Evolutionary conservation across 768 basidiomycete genomes (phyloP).

Genomic region (Dentipellis fragilis): DNA sequence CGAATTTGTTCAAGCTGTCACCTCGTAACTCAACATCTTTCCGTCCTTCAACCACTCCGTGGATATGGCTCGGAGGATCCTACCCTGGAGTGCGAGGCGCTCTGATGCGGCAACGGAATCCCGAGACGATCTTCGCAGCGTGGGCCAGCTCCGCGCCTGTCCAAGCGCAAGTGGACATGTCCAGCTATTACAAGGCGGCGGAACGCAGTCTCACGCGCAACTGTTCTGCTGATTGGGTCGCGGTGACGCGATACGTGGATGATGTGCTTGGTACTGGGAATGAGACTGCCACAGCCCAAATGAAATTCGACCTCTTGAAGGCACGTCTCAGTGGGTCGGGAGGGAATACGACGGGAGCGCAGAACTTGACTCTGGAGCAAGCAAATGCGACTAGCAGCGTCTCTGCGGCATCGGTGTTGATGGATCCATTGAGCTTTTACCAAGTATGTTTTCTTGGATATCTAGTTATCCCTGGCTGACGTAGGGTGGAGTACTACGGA

Average conservation of each 20-base stretch:
- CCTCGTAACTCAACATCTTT: constrained; percentile 20
- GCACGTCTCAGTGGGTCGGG: constrained; percentile 33
- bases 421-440: constrained; percentile 40
- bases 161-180: constrained; percentile 40
- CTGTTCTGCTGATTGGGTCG: constrained; percentile 43
- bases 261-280: constrained; percentile 25
- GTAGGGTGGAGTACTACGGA: constrained; percentile 31
- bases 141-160: constrained; percentile 44
- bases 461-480: background rate
- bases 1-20: background rate
- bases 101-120: constrained; percentile 35
- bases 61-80: constrained; percentile 40
- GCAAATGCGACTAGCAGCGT: constrained; percentile 26
- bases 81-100: constrained; percentile 39
- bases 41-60: constrained; percentile 34
- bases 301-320: constrained; percentile 33
- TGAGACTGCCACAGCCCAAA: constrained; percentile 19
- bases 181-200: constrained; percentile 39
- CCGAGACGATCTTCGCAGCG: constrained; percentile 32
- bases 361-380: background rate
- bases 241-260: constrained; percentile 34
- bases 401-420: constrained; percentile 32
- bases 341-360: constrained; percentile 27
- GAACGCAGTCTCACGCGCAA: constrained; percentile 39
- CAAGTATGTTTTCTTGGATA: constrained; percentile 22